These are phyloP conservation scores for Solanum medicagineum DNA, from an alignment of 257 asterid species.

Conservation along the genomic window DNA sequence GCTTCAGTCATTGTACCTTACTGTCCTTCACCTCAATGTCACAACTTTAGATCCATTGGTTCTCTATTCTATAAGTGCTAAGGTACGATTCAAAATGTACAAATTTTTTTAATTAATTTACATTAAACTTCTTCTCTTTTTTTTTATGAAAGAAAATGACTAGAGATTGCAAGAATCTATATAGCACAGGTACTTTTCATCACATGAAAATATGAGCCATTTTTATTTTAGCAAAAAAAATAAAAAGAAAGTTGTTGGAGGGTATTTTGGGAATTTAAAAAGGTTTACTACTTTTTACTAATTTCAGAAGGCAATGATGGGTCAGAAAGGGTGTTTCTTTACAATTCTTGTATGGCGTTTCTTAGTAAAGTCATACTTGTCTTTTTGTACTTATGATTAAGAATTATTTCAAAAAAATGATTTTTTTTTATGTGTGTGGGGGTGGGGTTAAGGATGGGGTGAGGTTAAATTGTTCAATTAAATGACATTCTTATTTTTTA, in stretches of 20 bases:
- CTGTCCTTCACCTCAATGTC: slow-evolving; percentile 79
- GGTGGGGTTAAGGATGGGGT: too few relatives aligned
- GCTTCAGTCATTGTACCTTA: slow-evolving; percentile 48
- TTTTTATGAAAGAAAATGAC: slow-evolving; percentile 42
- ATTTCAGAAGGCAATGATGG: slow-evolving; percentile 5
- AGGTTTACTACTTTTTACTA: not conserved
- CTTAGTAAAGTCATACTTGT: slow-evolving; percentile 2
- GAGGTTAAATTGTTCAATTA: not conserved
- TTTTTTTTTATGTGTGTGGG: too few relatives aligned
- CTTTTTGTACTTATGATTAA: not conserved
- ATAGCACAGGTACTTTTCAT: not conserved
- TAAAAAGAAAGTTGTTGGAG: not conserved
- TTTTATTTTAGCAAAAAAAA: not conserved
- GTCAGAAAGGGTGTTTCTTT: slow-evolving; percentile 5
- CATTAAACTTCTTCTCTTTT: too few relatives aligned
- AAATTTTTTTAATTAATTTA: not conserved
- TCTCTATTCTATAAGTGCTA: slow-evolving; percentile 88
- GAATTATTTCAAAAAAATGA: not conserved
- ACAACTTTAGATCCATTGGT: slow-evolving; percentile 71
- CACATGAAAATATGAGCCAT: not conserved
- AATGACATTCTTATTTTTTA: not conserved
- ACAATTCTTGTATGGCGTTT: not conserved
- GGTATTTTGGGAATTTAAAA: slow-evolving; percentile 14
- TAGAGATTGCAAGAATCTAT: slow-evolving; percentile 58
- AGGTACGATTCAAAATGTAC: slow-evolving; percentile 29